Evolutionary conservation across 768 basidiomycete species (phyloP).

Genomic region (Mrakia blollopis): DNA sequence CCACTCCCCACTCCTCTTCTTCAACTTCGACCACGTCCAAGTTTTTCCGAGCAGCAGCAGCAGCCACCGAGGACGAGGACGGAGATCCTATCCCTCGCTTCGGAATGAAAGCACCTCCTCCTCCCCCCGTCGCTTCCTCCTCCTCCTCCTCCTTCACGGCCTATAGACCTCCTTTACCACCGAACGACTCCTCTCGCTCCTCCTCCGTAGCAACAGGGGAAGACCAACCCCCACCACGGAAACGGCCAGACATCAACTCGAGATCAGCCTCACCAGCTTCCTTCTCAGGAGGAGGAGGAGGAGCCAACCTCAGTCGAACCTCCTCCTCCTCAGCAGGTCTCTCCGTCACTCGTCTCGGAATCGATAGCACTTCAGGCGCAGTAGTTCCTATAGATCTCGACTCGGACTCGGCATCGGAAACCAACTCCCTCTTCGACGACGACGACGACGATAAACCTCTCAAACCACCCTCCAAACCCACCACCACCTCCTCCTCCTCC

Average conservation of each 20-base stretch:
- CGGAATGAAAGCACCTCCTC: not conserved
- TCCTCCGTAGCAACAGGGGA: not conserved
- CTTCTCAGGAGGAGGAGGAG: not conserved
- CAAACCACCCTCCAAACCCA: not conserved
- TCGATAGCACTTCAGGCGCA: not conserved
- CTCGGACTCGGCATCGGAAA: not conserved
- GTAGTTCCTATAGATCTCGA: constrained; percentile 1
- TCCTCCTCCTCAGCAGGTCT: not conserved
- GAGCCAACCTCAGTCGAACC: not conserved
- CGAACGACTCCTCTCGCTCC: not conserved
- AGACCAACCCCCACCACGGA: not conserved
- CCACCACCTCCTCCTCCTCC: not conserved
- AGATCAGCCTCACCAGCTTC: constrained; percentile 3
- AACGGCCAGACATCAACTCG: constrained; percentile 11
- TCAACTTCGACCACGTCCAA: not conserved
- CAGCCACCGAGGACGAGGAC: not conserved
- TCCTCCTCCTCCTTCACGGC: not conserved
- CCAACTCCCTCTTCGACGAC: not conserved
- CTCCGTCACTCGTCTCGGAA: not conserved
- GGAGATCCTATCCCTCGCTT: constrained; percentile 20
- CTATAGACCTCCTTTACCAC: constrained; percentile 5
- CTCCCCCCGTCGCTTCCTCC: constrained; percentile 9
- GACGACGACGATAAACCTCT: not conserved
- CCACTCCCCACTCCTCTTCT: no score
- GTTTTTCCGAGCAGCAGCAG: not conserved